Percentiles rank a stretch among this genome's conserved stretches.
phyloP scores from a whole-genome alignment of 352 stramenopile genomes.

The Phytophthora hybrid region DNA sequence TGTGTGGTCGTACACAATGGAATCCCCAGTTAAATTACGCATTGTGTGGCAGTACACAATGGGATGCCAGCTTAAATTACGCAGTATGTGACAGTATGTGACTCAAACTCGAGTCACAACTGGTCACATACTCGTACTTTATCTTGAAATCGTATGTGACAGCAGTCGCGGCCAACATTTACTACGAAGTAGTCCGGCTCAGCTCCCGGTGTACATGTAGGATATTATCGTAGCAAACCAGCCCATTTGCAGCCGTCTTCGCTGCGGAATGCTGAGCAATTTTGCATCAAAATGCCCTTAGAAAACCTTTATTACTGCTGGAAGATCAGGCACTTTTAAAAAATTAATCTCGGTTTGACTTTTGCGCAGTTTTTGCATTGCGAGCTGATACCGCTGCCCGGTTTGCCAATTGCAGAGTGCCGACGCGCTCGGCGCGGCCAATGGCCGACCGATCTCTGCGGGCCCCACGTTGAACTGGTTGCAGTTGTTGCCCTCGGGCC shows the following conservation, averaged over 20 bases:
- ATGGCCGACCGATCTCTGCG: constrained; percentile 17
- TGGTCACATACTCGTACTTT: no score
- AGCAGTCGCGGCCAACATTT: no score
- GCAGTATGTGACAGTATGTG: no score
- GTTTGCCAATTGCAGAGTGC: constrained; percentile 17
- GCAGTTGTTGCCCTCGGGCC: constrained; percentile 2
- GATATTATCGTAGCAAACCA: background rate
- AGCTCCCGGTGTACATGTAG: background rate
- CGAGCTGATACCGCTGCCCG: constrained; percentile 3
- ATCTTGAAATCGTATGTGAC: no score
- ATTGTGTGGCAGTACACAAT: no score
- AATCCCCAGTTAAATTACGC: no score
- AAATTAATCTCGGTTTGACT: constrained; percentile 22
- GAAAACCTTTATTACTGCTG: background rate
- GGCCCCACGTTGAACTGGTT: constrained; percentile 13
- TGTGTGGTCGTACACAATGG: no score
- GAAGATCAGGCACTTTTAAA: background rate
- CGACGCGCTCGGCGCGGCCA: constrained; percentile 15
- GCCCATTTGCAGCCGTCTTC: background rate
- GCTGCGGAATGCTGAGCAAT: background rate
- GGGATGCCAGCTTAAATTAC: no score
- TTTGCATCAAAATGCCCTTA: background rate
- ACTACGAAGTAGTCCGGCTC: background rate
- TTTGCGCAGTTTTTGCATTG: constrained; percentile 1
- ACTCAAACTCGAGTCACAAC: no score